Evolutionary conservation across 1,284 basidiomycete genomes (phyloP).

Genomic region (Vanrija sp.): DNA sequence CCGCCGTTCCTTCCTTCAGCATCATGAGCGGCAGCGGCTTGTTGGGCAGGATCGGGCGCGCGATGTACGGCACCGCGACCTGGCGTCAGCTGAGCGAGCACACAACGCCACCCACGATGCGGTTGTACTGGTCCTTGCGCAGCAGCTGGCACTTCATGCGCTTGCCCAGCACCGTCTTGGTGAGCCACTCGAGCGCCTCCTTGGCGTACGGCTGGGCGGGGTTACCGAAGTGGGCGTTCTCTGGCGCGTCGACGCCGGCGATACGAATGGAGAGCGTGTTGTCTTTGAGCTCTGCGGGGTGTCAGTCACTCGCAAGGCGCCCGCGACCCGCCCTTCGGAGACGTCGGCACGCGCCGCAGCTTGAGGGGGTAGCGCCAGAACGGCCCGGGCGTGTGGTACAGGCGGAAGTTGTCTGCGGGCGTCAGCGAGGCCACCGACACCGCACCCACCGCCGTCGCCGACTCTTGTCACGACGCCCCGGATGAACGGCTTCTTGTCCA

Average conservation of each 20-base stretch:
- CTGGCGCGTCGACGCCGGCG: conserved; percentile 84
- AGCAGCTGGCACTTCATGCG: conserved; percentile 58
- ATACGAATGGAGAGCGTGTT: conserved; percentile 79
- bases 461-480: conserved; percentile 69
- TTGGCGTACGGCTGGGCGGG: conserved; percentile 65
- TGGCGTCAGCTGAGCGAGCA: conserved; percentile 34
- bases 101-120: conserved; percentile 58
- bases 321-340: conserved; percentile 56
- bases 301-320: neutral
- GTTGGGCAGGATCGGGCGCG: conserved; percentile 52
- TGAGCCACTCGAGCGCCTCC: conserved; percentile 71
- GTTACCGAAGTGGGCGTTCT: conserved; percentile 74
- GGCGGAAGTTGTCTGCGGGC: conserved; percentile 53
- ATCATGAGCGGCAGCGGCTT: conserved; percentile 67
- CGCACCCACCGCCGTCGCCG: neutral
- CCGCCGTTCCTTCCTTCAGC: conserved; percentile 69
- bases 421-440: neutral
- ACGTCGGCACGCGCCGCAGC: conserved; percentile 60
- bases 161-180: conserved; percentile 55
- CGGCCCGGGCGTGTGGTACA: conserved; percentile 77
- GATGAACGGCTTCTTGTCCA: conserved; percentile 61
- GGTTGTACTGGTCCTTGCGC: conserved; percentile 72
- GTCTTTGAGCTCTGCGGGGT: conserved; percentile 61
- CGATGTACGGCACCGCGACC: conserved; percentile 61
- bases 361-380: conserved; percentile 70